phyloP scores from a whole-genome alignment of 495 filamentous ascomycete genomes.

The Penicillium psychrofluorescens region DNA sequence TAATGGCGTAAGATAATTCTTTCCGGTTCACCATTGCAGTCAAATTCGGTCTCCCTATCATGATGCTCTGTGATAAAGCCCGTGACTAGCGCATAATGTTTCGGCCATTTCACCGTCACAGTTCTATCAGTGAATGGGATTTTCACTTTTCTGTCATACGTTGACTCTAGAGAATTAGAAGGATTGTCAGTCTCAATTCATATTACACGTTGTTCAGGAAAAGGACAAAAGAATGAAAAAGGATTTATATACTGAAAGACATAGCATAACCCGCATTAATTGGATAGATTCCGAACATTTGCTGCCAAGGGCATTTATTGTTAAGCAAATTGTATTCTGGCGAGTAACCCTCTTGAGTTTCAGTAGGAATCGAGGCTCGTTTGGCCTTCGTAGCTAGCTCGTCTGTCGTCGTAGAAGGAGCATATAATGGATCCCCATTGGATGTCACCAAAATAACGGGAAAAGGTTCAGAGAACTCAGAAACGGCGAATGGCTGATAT shows the following conservation, averaged over 20 bases:
- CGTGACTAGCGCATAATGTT: not conserved
- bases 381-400: not conserved
- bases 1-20: too few relatives aligned
- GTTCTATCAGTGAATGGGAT: not conserved
- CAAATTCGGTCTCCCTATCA: not conserved
- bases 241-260: too few relatives aligned
- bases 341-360: not conserved
- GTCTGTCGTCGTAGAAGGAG: not conserved
- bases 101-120: not conserved
- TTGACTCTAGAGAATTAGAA: not conserved
- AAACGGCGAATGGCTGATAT: not conserved
- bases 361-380: not conserved
- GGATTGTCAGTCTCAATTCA: not conserved
- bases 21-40: not conserved
- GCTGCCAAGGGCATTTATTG: not conserved
- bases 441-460: not conserved
- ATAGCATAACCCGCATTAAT: too few relatives aligned
- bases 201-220: too few relatives aligned
- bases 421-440: not conserved
- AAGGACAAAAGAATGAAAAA: too few relatives aligned
- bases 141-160: not conserved
- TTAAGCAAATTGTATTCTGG: not conserved
- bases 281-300: not conserved
- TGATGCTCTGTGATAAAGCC: not conserved
- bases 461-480: not conserved